These are phyloP conservation scores for Colletotrichum endophyticum DNA, from an alignment of 2,329 filamentous ascomycete genomes.

Conservation along the genomic window DNA sequence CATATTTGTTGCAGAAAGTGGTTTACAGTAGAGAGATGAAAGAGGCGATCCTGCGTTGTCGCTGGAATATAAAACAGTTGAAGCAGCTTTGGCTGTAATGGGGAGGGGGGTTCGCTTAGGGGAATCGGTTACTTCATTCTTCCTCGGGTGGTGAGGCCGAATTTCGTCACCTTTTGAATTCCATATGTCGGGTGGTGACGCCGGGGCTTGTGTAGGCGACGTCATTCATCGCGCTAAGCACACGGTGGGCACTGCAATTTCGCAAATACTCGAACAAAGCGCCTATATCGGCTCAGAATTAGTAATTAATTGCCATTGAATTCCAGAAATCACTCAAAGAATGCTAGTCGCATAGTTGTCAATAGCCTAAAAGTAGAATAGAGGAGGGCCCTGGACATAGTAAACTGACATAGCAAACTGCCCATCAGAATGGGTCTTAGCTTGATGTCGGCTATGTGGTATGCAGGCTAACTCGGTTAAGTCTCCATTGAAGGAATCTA, in stretches of 20 bases:
- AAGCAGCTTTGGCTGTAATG: rapidly evolving
- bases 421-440: rapidly evolving
- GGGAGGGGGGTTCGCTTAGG: background rate
- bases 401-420: background rate
- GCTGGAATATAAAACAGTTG: rapidly evolving
- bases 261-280: background rate
- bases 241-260: background rate
- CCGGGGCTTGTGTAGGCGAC: background rate
- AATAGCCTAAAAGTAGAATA: background rate
- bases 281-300: background rate
- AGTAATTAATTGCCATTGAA: background rate
- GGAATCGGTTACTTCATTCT: background rate
- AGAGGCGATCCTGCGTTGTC: background rate
- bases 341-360: rapidly evolving
- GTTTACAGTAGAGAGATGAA: background rate
- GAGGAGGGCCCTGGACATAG: background rate
- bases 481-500: background rate
- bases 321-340: background rate
- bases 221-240: background rate
- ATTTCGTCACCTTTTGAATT: background rate
- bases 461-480: background rate
- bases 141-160: background rate
- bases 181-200: background rate
- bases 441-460: background rate
- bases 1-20: background rate